These are phyloP conservation scores for Jatropha podagrica DNA, from an alignment of 441 rosid genomes.

Conservation along the genomic window DNA sequence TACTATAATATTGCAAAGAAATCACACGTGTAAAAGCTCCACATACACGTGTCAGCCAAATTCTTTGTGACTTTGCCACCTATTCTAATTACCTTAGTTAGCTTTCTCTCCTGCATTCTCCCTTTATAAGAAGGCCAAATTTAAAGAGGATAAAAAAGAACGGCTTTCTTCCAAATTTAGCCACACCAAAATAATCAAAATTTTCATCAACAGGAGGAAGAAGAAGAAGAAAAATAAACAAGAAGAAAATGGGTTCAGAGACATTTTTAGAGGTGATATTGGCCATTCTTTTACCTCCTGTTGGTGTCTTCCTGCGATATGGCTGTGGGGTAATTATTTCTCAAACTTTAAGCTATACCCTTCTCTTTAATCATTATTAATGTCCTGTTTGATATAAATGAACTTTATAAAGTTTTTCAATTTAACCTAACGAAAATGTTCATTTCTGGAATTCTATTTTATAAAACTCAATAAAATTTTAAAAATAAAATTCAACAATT, in stretches of 20 bases:
- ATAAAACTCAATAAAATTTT: too few relatives aligned
- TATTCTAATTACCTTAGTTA: not conserved
- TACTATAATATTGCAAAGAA: not conserved
- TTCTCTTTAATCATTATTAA: not conserved
- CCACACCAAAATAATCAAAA: not conserved
- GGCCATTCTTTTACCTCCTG: conserved; percentile 64
- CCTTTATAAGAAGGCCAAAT: not conserved
- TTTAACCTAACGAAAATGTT: too few relatives aligned
- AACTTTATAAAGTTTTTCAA: too few relatives aligned
- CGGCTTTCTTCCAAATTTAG: conserved; percentile 12
- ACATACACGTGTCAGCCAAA: conserved; percentile 20
- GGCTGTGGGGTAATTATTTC: conserved; percentile 51
- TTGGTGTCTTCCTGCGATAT: conserved; percentile 69
- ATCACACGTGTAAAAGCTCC: conserved; percentile 18
- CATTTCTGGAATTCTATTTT: too few relatives aligned
- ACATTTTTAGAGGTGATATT: conserved; percentile 64
- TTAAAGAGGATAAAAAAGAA: not conserved
- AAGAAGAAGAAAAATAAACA: not conserved
- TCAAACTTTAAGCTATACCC: not conserved
- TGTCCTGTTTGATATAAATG: too few relatives aligned
- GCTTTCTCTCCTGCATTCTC: not conserved
- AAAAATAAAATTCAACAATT: too few relatives aligned
- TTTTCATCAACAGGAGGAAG: not conserved
- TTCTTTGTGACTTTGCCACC: conserved; percentile 14
- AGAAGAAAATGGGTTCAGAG: conserved; percentile 50